Base-by-base conservation (phyloP, 2,329 filamentous ascomycete genomes). In the Xylaria digitata region DNA sequence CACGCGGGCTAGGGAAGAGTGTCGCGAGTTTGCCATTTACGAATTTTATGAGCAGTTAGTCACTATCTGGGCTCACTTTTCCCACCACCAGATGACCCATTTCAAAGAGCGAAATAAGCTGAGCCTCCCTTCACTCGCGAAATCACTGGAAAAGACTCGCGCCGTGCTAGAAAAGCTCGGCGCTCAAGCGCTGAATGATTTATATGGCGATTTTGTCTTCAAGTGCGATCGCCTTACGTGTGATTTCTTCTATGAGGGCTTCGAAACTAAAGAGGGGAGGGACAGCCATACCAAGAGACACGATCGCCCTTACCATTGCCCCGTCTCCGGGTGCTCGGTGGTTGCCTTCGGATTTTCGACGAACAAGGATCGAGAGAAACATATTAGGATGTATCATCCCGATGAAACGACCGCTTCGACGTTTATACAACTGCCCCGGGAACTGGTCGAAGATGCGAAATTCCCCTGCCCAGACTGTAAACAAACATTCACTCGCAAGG, bases 141-240 rank as follows among this genome's bases (percentile, higher is more conserved):
- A 61, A 3, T 71, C 74, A 0, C 64, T 82, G 1, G 57, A 71
- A 2, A 61, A 73, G 0, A 79, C 78, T 43, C 73, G 78, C 0
- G 71, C 68, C 21, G n/a, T 73, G 0, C 71, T 81, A 17, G 77
- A 80, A 52, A 66, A 72, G 0, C 65, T 75, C n/a, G 15, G 32
- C 7, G n/a, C 13, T 23, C 34, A 70, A 1, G 63, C 34, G 0
- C 56, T 76, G 9, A 17, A 69, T 63, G 53, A 70, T 30, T 78
- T 76, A 48, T 83, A 84, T 63, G 81, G 82, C 5, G 37, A 67
- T 3, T 77, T 76, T 8, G 52, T 75, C 9, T 84, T 76, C 76
- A 83, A 83, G 63, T 84, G 82, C 69, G 65, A 72, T 1, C 77
- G 75, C n/a, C 74, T 80, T 9, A 78, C 72, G 1, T 84, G 82